phyloP scores from a whole-genome alignment of 2,329 filamentous ascomycete species.

The Ceratocystis variospora region DNA sequence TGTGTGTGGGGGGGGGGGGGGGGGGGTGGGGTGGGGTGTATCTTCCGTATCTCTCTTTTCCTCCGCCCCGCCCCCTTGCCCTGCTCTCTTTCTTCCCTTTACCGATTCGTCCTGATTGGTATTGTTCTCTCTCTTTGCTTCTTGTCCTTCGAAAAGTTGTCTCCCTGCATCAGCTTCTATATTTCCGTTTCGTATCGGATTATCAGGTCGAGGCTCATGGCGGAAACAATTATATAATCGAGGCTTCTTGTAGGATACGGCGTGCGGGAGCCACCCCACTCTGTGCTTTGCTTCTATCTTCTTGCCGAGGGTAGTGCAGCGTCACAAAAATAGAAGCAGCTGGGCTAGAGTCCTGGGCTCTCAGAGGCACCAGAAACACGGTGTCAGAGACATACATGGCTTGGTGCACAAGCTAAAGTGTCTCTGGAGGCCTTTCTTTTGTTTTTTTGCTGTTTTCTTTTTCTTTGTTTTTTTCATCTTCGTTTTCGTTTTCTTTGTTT shows the following conservation, averaged over 20 bases:
- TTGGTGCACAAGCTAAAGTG: background rate
- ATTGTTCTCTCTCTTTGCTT: background rate
- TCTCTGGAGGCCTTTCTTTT: background rate
- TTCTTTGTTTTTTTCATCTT: too few species aligned
- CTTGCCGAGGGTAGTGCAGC: slow-evolving; percentile 1
- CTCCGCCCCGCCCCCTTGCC: too few species aligned
- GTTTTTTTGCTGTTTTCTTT: too few species aligned
- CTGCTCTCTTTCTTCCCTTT: background rate
- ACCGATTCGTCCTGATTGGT: background rate
- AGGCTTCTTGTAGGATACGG: background rate
- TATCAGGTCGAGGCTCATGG: too few species aligned
- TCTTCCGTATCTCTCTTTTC: background rate
- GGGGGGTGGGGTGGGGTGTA: background rate
- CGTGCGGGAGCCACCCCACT: background rate
- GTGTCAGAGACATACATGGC: slow-evolving; percentile 1
- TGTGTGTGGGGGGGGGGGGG: too few species aligned
- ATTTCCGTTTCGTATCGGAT: too few species aligned
- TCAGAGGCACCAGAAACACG: slow-evolving; percentile 4
- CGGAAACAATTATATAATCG: too few species aligned
- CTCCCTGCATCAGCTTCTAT: background rate
- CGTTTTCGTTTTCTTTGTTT: too few species aligned
- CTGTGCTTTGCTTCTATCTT: background rate
- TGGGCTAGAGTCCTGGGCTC: background rate
- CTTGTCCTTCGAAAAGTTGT: background rate
- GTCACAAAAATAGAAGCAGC: slow-evolving; percentile 4